A percentile compares a stretch with the other conserved stretches of the same genome.
Evolutionary conservation across 805 yeast genomes (phyloP).

Genomic region (Barnettozyma sp.): DNA sequence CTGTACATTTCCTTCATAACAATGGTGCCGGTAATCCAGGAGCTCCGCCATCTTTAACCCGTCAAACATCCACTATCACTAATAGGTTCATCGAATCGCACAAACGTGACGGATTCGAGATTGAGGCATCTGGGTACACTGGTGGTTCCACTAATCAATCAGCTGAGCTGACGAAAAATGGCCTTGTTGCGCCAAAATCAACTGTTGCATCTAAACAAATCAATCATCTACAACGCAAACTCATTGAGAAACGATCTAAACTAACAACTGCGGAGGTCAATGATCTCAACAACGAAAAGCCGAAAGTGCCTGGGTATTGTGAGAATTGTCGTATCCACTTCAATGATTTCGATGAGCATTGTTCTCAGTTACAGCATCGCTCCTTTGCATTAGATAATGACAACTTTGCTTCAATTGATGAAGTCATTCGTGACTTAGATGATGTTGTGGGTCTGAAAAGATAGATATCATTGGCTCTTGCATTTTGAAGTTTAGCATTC

Average conservation of each 20-base stretch:
- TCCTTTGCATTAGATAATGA: constrained; percentile 66
- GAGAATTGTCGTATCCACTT: constrained; percentile 88
- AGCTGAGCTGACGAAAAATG: constrained; percentile 38
- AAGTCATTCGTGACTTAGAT: constrained; percentile 43
- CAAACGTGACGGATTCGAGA: constrained; percentile 38
- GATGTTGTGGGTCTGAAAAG: constrained; percentile 17
- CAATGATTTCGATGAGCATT: constrained; percentile 73
- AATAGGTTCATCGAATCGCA: constrained; percentile 19
- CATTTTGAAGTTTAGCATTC: too few relatives aligned
- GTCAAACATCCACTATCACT: constrained; percentile 17
- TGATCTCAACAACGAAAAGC: constrained; percentile 14
- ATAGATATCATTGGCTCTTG: too few relatives aligned
- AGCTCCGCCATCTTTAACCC: constrained; percentile 10
- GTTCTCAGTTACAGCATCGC: constrained; percentile 60
- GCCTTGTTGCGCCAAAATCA: constrained; percentile 54
- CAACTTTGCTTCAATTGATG: constrained; percentile 75
- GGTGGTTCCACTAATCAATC: constrained; percentile 30
- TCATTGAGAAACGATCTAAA: constrained; percentile 20
- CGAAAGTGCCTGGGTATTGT: constrained; percentile 66
- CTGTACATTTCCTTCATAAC: constrained; percentile 4
- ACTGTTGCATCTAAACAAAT: constrained; percentile 48
- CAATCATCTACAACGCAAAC: constrained; percentile 41
- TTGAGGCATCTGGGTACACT: constrained; percentile 56
- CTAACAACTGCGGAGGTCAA: constrained; percentile 14
- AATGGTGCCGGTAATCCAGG: constrained; percentile 2